phyloP scores from a whole-genome alignment of 805 yeast genomes.

The Yarrowia yakushimensis region DNA sequence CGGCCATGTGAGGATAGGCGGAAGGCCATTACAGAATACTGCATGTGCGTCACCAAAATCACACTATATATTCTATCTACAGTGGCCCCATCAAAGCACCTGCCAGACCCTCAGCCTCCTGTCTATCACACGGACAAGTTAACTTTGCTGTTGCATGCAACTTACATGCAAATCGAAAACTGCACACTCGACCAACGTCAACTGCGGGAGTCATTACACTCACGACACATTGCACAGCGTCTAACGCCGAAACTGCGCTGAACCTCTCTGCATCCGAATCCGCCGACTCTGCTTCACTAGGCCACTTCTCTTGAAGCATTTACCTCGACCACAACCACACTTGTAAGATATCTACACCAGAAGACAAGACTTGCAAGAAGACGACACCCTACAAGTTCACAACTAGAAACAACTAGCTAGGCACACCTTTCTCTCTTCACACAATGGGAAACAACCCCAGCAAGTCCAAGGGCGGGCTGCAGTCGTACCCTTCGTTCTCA shows the following conservation, averaged over 20 bases:
- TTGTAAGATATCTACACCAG: background rate
- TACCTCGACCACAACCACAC: background rate
- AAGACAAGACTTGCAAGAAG: background rate
- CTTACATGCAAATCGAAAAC: constrained; percentile 19
- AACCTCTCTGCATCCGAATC: background rate
- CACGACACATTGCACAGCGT: background rate
- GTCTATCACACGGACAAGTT: constrained; percentile 10
- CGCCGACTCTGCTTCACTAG: background rate
- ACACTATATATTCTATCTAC: too few species aligned
- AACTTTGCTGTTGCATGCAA: constrained; percentile 22
- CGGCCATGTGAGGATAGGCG: background rate
- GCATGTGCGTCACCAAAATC: too few species aligned
- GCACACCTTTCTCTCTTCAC: background rate
- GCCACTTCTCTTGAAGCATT: background rate
- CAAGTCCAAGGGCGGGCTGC: constrained; percentile 35
- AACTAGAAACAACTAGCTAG: background rate
- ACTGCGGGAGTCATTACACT: constrained; percentile 1
- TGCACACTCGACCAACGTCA: constrained; percentile 23
- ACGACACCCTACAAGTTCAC: background rate
- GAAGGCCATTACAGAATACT: too few species aligned
- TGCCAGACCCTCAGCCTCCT: constrained; percentile 13
- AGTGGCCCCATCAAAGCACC: background rate
- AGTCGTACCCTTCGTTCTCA: constrained; percentile 40
- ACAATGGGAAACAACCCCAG: constrained; percentile 42
- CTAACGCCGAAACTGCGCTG: background rate